These are phyloP conservation scores for Beauveria australis DNA, from an alignment of 2,329 filamentous ascomycete genomes.

Conservation along the genomic window DNA sequence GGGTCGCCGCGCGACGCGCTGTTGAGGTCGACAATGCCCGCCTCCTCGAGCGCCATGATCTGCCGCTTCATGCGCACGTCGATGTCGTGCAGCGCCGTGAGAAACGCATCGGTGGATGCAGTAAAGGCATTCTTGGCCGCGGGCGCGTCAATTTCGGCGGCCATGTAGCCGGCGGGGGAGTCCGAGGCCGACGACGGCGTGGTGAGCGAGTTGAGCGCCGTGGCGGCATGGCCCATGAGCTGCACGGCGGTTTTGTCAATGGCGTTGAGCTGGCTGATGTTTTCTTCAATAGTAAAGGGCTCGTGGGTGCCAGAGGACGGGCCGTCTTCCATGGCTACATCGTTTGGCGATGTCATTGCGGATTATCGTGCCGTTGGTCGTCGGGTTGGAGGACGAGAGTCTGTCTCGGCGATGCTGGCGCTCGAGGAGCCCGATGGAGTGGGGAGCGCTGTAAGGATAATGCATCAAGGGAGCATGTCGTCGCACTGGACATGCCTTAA, in stretches of 20 bases:
- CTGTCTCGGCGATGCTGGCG: neutral
- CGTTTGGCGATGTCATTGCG: slow-evolving; percentile 25
- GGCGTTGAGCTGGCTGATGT: slow-evolving; percentile 70
- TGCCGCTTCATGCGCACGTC: slow-evolving; percentile 60
- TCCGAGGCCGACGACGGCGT: slow-evolving; percentile 18
- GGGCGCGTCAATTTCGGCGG: slow-evolving; percentile 29
- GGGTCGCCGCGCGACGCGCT: slow-evolving; percentile 25
- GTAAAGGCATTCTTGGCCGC: slow-evolving; percentile 51
- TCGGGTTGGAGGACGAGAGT: neutral
- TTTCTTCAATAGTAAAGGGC: slow-evolving; percentile 66
- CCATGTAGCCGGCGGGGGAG: slow-evolving; percentile 14
- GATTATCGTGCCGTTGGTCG: neutral
- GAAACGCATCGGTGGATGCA: slow-evolving; percentile 56
- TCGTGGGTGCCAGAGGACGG: slow-evolving; percentile 25
- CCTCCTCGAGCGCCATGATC: slow-evolving; percentile 74
- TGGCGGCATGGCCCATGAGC: slow-evolving; percentile 36
- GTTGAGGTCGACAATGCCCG: slow-evolving; percentile 56
- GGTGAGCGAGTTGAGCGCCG: slow-evolving; percentile 37
- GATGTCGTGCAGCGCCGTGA: slow-evolving; percentile 63
- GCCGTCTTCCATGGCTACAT: slow-evolving; percentile 23
- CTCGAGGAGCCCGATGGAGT: neutral
- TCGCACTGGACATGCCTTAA: too few relatives aligned
- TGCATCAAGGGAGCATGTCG: too few relatives aligned
- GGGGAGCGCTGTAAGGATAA: neutral
- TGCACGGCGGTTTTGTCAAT: slow-evolving; percentile 56